Percentiles rank a stretch among this genome's conserved stretches.
phyloP scores from a whole-genome alignment of 805 yeast species.

The Ogataea paradorogensis region DNA sequence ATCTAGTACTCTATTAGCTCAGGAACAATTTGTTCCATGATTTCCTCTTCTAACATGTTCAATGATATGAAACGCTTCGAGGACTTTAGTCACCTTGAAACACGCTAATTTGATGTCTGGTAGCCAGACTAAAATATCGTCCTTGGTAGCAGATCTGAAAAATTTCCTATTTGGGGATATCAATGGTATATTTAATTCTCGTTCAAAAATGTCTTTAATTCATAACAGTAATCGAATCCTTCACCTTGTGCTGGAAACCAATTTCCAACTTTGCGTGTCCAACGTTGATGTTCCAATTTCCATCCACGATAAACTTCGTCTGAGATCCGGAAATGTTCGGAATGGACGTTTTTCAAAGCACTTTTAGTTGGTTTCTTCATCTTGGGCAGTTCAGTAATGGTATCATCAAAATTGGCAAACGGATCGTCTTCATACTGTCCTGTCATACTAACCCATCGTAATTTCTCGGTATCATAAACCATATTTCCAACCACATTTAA shows the following conservation, averaged over 20 bases:
- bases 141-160: constrained; percentile 9
- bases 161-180: constrained; percentile 16
- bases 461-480: constrained; percentile 56
- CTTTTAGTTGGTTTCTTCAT: constrained; percentile 1
- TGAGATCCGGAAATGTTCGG: constrained; percentile 20
- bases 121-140: not conserved
- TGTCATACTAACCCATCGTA: constrained; percentile 55
- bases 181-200: constrained; percentile 22
- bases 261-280: constrained; percentile 35
- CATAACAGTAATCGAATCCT: constrained; percentile 29
- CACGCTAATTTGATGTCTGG: not conserved
- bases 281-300: constrained; percentile 33
- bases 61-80: not conserved
- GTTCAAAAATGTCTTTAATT: constrained; percentile 29
- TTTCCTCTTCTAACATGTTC: not conserved
- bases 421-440: constrained; percentile 43
- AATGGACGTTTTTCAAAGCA: not conserved
- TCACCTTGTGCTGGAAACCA: constrained; percentile 35
- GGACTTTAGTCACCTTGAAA: not conserved
- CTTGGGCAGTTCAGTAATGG: constrained; percentile 20
- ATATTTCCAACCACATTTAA: constrained; percentile 50
- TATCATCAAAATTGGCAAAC: constrained; percentile 45
- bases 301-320: constrained; percentile 29
- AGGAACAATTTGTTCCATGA: not conserved
- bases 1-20: not conserved